These are phyloP conservation scores for Gymnopilus junonius DNA, from an alignment of 768 basidiomycete species.

Conservation along the genomic window DNA sequence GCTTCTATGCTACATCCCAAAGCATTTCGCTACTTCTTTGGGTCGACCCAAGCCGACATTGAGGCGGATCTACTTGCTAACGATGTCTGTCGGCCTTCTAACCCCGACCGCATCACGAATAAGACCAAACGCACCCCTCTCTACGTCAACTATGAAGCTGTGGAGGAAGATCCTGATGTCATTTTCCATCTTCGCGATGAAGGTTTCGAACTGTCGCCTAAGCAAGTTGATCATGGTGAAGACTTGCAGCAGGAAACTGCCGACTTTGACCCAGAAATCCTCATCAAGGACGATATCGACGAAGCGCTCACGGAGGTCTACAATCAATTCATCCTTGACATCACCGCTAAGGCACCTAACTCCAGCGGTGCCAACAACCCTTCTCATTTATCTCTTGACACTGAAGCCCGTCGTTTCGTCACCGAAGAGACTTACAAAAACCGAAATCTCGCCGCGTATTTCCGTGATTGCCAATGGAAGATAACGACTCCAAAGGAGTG, in stretches of 20 bases:
- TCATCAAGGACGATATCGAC: constrained; percentile 8
- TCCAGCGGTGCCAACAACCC: background rate
- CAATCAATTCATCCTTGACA: constrained; percentile 19
- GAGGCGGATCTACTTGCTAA: background rate
- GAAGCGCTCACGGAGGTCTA: constrained; percentile 9
- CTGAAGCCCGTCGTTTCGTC: background rate
- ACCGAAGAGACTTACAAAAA: background rate
- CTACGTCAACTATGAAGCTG: background rate
- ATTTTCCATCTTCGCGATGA: background rate
- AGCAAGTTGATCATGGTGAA: background rate
- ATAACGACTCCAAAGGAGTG: background rate
- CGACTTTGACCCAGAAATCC: background rate
- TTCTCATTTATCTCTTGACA: constrained; percentile 5
- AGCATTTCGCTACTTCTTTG: background rate
- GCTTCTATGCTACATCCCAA: background rate
- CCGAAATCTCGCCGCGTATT: background rate
- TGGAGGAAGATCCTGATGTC: background rate
- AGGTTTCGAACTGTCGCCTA: background rate
- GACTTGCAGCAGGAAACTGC: background rate
- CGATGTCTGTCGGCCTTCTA: background rate
- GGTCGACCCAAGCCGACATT: background rate
- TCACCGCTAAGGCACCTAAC: constrained; percentile 17
- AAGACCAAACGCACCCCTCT: constrained; percentile 3
- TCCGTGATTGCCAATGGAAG: constrained; percentile 1
- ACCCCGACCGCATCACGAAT: background rate